Evolutionary conservation across 2,329 filamentous ascomycete species (phyloP).

Genomic region (Pseudogymnoascus destructans): DNA sequence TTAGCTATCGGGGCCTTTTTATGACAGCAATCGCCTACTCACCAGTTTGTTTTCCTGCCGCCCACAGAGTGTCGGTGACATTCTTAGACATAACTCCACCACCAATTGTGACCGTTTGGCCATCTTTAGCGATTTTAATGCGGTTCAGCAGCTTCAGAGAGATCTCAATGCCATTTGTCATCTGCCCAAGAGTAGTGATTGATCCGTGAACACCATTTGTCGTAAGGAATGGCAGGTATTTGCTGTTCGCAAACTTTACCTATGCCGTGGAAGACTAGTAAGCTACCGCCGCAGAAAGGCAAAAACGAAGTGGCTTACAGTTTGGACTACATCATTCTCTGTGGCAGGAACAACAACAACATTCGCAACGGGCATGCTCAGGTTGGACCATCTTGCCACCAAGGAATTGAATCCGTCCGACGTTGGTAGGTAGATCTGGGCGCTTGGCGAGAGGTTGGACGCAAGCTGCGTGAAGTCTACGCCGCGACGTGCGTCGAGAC

Average conservation of each 20-base stretch:
- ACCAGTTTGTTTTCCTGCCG: constrained; percentile 27
- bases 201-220: constrained; percentile 40
- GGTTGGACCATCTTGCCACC: constrained; percentile 25
- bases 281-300: background rate
- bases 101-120: constrained; percentile 23
- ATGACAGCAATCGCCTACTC: constrained; percentile 28
- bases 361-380: constrained; percentile 32
- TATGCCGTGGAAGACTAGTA: constrained; percentile 16
- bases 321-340: constrained; percentile 37
- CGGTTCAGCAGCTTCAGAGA: constrained; percentile 17
- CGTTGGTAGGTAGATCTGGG: constrained; percentile 16
- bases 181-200: constrained; percentile 13
- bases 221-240: constrained; percentile 37
- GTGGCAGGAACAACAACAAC: constrained; percentile 35
- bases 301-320: constrained; percentile 26
- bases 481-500: constrained; percentile 28
- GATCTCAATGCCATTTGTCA: constrained; percentile 14
- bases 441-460: constrained; percentile 14
- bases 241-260: constrained; percentile 36
- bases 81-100: constrained; percentile 24
- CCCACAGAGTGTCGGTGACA: constrained; percentile 21
- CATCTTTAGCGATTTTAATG: constrained; percentile 22
- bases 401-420: constrained; percentile 13
- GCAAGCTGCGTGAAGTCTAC: constrained; percentile 31
- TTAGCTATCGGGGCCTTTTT: constrained; percentile 33